These are phyloP conservation scores for Catunica adiposa DNA, from an alignment of 2,329 filamentous ascomycete species.

Conservation along the genomic window DNA sequence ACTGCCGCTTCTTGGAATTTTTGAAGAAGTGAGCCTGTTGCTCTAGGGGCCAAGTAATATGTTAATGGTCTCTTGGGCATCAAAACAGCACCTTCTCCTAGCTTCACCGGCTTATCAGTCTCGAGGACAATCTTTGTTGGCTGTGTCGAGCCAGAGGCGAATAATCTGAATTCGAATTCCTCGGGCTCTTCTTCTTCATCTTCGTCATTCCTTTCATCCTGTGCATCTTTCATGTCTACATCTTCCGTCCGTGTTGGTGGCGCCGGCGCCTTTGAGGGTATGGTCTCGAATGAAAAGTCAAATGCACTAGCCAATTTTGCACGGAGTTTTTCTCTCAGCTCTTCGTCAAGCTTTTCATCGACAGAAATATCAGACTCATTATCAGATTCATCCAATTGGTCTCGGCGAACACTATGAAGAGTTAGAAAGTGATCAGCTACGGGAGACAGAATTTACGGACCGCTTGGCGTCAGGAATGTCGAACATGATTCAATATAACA, in stretches of 20 bases:
- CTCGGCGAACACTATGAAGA: conserved; percentile 33
- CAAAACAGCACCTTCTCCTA: conserved; percentile 24
- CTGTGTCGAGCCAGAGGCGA: conserved; percentile 27
- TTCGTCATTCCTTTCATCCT: conserved; percentile 14
- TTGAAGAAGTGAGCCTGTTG: conserved; percentile 22
- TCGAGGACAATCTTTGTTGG: conserved; percentile 35
- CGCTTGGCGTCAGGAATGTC: conserved; percentile 36
- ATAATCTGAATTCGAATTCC: conserved; percentile 42
- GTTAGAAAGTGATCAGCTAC: background rate
- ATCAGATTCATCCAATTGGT: conserved; percentile 31
- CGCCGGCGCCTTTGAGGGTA: background rate
- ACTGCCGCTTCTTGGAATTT: conserved; percentile 26
- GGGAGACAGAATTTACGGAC: conserved; percentile 20
- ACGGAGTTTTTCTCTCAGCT: conserved; percentile 12
- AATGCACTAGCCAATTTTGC: conserved; percentile 14
- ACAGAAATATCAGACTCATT: conserved; percentile 17
- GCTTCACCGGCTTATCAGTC: conserved; percentile 22
- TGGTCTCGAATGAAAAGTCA: conserved; percentile 9
- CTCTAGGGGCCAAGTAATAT: conserved; percentile 31
- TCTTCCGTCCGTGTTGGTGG: conserved; percentile 11
- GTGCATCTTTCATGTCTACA: conserved; percentile 14
- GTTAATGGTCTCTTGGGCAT: conserved; percentile 25
- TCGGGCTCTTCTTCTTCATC: conserved; percentile 21
- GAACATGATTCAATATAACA: conserved; percentile 27
- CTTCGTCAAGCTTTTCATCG: conserved; percentile 6